Percentiles rank a stretch among this genome's conserved stretches.
These are phyloP conservation scores for Beauveria rudraprayagi DNA, from an alignment of 2,329 filamentous ascomycete species.

Conservation along the genomic window DNA sequence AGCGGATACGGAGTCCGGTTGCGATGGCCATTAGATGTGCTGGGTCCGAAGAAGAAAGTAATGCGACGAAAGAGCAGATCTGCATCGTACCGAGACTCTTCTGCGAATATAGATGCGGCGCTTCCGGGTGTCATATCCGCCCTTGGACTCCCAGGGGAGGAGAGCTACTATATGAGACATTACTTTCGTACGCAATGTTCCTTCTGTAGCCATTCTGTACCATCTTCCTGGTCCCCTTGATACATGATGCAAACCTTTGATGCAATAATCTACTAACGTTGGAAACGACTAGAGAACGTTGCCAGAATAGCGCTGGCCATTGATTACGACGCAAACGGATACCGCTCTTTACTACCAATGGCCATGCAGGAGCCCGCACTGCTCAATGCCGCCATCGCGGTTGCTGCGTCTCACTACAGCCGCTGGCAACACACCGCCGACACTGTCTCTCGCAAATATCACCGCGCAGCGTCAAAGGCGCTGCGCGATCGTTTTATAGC, in stretches of 20 bases:
- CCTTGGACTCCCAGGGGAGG: neutral
- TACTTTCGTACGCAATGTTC: neutral
- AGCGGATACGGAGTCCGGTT: neutral
- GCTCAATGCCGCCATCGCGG: neutral
- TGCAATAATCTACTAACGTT: neutral
- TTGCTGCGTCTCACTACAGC: neutral
- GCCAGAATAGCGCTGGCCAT: neutral
- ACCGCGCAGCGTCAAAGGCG: neutral
- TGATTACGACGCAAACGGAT: neutral
- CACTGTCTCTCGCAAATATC: neutral
- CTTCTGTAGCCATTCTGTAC: neutral
- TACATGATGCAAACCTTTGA: neutral
- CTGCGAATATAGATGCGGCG: neutral
- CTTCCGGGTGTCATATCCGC: neutral
- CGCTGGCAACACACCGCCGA: neutral
- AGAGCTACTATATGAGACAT: neutral
- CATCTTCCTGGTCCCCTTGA: neutral
- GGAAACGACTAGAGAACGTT: neutral
- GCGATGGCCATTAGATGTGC: neutral
- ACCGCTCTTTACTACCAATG: neutral
- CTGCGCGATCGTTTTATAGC: neutral
- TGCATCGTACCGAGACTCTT: neutral
- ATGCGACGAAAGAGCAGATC: neutral
- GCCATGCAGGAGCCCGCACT: neutral
- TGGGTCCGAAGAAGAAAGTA: neutral